phyloP scores from a whole-genome alignment of 805 yeast species.

The Metschnikowia orientalis region DNA sequence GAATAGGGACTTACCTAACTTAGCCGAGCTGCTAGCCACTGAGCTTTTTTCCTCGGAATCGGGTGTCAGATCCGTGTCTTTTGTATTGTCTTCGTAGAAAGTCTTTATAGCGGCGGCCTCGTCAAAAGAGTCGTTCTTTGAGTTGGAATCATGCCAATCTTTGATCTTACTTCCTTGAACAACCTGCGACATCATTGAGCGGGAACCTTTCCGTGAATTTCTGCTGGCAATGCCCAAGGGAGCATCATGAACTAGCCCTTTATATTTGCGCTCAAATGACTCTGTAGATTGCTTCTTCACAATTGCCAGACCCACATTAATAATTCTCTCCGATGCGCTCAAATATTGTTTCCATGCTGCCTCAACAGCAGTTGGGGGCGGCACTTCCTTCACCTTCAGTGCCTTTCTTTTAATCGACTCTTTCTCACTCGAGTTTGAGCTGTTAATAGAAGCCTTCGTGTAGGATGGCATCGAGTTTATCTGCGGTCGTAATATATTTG shows the following conservation, averaged over 20 bases:
- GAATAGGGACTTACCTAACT: conserved; percentile 19
- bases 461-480: conserved; percentile 34
- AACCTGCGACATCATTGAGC: conserved; percentile 34
- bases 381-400: conserved; percentile 33
- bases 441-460: conserved; percentile 15
- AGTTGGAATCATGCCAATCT: conserved; percentile 9
- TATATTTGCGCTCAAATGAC: conserved; percentile 50
- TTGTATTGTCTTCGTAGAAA: conserved; percentile 5
- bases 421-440: conserved; percentile 13
- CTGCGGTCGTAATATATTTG: conserved; percentile 52
- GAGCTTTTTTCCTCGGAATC: conserved; percentile 11
- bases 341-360: conserved; percentile 55
- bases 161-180: conserved; percentile 27
- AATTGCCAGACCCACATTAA: conserved; percentile 20
- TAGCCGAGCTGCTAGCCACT: conserved; percentile 9
- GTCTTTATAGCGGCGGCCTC: conserved; percentile 16
- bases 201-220: conserved; percentile 16
- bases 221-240: conserved; percentile 43
- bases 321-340: conserved; percentile 56
- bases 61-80: conserved; percentile 3
- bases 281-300: conserved; percentile 44
- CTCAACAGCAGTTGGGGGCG: conserved; percentile 52
- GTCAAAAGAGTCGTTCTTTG: conserved; percentile 1
- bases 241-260: conserved; percentile 55
- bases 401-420: conserved; percentile 17